A percentile compares a stretch with the other conserved stretches of the same genome.
These are phyloP conservation scores for Parmales sp. DNA, from an alignment of 108 stramenopile genomes.

Conservation along the genomic window DNA sequence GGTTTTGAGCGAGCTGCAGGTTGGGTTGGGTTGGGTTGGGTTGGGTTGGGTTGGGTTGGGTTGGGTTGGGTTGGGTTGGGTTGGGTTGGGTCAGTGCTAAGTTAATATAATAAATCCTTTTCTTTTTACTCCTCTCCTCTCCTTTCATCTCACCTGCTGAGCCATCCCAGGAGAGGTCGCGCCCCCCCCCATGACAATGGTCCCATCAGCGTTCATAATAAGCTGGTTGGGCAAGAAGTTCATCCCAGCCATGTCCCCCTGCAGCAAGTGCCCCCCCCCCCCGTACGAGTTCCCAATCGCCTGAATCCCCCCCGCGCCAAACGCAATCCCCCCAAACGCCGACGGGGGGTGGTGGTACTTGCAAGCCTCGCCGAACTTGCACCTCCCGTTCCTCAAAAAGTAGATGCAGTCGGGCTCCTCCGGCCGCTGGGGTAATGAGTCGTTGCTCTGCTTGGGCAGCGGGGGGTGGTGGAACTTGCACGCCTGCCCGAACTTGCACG, in stretches of 20 bases:
- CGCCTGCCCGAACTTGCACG: slow-evolving; percentile 81
- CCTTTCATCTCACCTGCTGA: too few species aligned
- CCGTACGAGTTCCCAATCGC: not conserved
- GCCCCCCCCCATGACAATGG: not conserved
- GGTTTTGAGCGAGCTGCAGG: too few species aligned
- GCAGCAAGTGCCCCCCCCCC: not conserved
- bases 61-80: too few species aligned
- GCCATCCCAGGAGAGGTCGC: not conserved
- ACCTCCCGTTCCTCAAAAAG: slow-evolving; percentile 72
- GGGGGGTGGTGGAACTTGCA: slow-evolving; percentile 84
- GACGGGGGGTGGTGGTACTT: slow-evolving; percentile 72
- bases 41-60: too few species aligned
- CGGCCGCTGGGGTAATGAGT: not conserved
- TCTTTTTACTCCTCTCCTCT: too few species aligned
- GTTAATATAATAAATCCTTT: too few species aligned
- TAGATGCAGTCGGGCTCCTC: slow-evolving; percentile 78
- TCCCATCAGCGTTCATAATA: slow-evolving; percentile 19
- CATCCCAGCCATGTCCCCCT: not conserved
- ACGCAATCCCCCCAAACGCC: not conserved
- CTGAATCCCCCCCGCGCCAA: not conserved
- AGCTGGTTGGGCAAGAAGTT: not conserved
- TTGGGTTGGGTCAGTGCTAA: too few species aligned
- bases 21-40: too few species aligned
- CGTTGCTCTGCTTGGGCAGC: slow-evolving; percentile 15
- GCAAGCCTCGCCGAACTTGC: slow-evolving; percentile 81